A percentile compares a stretch with the other conserved stretches of the same genome.
These are phyloP conservation scores for Plasmodium cynomolgi DNA, from an alignment of 169 alveolate genomes.

Conservation along the genomic window DNA sequence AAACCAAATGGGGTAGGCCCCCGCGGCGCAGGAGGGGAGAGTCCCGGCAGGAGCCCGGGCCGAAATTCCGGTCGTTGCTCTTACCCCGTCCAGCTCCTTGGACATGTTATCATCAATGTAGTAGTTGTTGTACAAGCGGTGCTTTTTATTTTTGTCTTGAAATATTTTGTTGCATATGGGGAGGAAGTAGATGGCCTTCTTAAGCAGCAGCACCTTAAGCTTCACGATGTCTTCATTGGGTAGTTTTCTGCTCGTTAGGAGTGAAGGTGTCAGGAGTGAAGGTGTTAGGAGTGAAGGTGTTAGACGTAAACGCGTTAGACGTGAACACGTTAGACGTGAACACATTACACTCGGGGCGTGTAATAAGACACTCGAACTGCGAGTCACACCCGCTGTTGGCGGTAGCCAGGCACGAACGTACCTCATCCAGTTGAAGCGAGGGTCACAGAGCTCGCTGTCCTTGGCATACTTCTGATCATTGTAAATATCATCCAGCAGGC, in stretches of 20 bases:
- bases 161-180: conserved; percentile 69
- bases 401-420: neutral
- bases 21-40: neutral
- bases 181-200: conserved; percentile 58
- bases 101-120: conserved; percentile 70
- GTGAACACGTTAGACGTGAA: neutral
- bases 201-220: conserved; percentile 45
- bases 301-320: neutral
- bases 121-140: conserved; percentile 47
- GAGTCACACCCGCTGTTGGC: neutral
- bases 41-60: neutral
- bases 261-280: neutral
- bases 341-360: too few relatives aligned
- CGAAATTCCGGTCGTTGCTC: neutral
- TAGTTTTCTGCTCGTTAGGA: conserved; percentile 10
- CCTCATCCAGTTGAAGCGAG: conserved; percentile 58
- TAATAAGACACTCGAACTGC: neutral
- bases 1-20: neutral
- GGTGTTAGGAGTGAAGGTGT: neutral
- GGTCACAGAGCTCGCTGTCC: conserved; percentile 27
- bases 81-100: conserved; percentile 57
- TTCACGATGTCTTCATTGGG: conserved; percentile 40
- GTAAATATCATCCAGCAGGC: conserved; percentile 51
- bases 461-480: conserved; percentile 16
- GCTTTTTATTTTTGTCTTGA: conserved; percentile 70